Base-by-base conservation (phyloP, 805 yeast species). In the Dipodascus albidus region DNA sequence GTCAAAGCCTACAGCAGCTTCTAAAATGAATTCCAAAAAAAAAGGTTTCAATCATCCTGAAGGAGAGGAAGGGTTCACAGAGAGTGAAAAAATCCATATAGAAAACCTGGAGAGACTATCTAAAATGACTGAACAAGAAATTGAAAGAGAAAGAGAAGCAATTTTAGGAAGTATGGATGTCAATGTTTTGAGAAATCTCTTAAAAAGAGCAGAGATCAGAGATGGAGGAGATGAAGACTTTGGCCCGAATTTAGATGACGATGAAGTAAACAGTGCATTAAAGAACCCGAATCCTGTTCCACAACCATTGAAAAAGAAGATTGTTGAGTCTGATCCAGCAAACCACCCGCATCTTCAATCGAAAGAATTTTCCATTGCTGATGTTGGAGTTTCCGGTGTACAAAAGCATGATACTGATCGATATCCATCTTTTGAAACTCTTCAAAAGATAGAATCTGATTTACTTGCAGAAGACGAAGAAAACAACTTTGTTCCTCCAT, bases 1-100 rank as follows among this genome's bases (percentile, higher is more conserved):
- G 44, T n/a, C 44, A 38, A 38, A 38, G 20, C 11, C 48, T 11
- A 17, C 19, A 42, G 23, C 11, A 17, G n/a, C n/a, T n/a, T n/a
- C n/a, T n/a, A n/a, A n/a, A n/a, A n/a, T n/a, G n/a, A 21, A 42
- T 11, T 11, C 19, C 9, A 17, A 17, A 21, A 17, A 22, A 17
- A 47, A 47, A 19, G 49, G 9, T 14, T 47, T 23, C n/a, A 15
- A 47, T 15, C 3, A 3, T 47, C 24, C 8, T 9, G 48, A 17
- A 11, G 35, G 27, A 20, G 54, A 33, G 49, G 55, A 59, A 2
- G 68, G 66, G 15, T 55, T 77, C 50, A 69, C 83, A 0, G 95
- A 86, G 59, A 79, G 84, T 0, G 90, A 85, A 58, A 76, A 79
- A 62, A 87, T 89, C 21, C 91, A 87, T 64, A 64, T 77, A 53